phyloP scores from a whole-genome alignment of 2,329 filamentous ascomycete genomes.

The Aspergillus neotritici region DNA sequence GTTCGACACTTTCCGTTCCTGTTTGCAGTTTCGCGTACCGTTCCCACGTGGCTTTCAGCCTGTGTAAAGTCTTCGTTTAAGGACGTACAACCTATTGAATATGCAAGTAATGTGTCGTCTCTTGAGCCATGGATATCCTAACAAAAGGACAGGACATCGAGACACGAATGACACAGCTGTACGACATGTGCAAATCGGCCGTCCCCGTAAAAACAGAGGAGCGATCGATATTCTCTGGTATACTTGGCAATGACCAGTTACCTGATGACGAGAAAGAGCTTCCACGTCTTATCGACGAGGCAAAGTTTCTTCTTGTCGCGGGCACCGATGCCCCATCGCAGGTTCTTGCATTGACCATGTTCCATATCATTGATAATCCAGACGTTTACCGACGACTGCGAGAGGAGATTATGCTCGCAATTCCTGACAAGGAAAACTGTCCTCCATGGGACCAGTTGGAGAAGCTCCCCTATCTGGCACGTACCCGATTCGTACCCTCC shows the following conservation, averaged over 20 bases:
- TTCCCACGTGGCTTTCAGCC: background rate
- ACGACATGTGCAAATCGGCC: background rate
- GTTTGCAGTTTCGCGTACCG: background rate
- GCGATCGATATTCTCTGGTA: slow-evolving; percentile 8
- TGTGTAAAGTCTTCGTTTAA: background rate
- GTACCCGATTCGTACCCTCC: background rate
- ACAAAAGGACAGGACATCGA: slow-evolving; percentile 1
- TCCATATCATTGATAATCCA: slow-evolving; percentile 11
- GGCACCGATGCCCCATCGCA: slow-evolving; percentile 13
- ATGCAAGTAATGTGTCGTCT: background rate
- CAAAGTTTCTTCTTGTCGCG: slow-evolving; percentile 13
- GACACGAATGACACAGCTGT: background rate
- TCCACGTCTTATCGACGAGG: slow-evolving; percentile 9
- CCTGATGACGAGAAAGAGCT: slow-evolving; percentile 7
- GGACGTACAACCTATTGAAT: slow-evolving; percentile 3
- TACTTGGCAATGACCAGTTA: slow-evolving; percentile 4
- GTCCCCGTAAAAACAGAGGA: background rate
- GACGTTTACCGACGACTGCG: slow-evolving; percentile 3
- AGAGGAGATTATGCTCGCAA: slow-evolving; percentile 2
- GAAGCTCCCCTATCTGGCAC: slow-evolving; percentile 10
- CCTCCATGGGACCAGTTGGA: slow-evolving; percentile 4
- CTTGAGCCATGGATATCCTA: too few relatives aligned
- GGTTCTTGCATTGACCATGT: slow-evolving; percentile 12
- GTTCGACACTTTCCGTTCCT: slow-evolving; percentile 7
- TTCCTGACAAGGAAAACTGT: background rate